A percentile compares a stretch with the other conserved stretches of the same genome.
Evolutionary conservation across 2,329 filamentous ascomycete genomes (phyloP).

Genomic region (Claviceps humidiphila): DNA sequence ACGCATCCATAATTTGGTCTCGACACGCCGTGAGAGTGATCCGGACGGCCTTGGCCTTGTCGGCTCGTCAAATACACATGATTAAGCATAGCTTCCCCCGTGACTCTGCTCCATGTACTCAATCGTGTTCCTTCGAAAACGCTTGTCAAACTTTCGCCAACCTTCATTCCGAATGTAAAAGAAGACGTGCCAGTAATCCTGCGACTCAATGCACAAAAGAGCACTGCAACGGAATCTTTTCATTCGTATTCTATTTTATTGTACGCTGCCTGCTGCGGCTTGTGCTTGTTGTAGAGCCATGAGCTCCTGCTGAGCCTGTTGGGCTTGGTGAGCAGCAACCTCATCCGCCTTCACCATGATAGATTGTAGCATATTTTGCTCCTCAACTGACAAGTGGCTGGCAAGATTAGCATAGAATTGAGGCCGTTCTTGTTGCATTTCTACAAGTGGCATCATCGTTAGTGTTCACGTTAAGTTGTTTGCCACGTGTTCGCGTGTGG

Average conservation of each 20-base stretch:
- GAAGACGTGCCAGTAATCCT: not conserved
- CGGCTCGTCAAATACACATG: not conserved
- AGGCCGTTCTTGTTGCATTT: constrained; percentile 80
- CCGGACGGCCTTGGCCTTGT: too few relatives aligned
- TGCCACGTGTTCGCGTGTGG: not conserved
- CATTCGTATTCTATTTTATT: constrained; percentile 6
- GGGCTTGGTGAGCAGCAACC: constrained; percentile 19
- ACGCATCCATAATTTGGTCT: not conserved
- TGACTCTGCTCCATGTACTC: not conserved
- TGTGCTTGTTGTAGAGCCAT: constrained; percentile 16
- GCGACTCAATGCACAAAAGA: not conserved
- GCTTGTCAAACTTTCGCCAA: constrained; percentile 2
- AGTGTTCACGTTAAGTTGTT: not conserved
- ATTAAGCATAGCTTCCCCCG: not conserved
- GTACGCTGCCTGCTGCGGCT: not conserved
- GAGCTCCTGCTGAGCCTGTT: constrained; percentile 11
- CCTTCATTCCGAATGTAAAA: not conserved
- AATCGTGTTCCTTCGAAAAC: constrained; percentile 1
- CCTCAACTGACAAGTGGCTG: constrained; percentile 63
- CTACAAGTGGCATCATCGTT: constrained; percentile 28
- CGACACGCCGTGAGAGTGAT: not conserved
- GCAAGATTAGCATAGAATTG: constrained; percentile 75
- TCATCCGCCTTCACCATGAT: constrained; percentile 54
- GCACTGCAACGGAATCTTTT: not conserved
- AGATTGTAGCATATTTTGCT: constrained; percentile 66